Base-by-base conservation (phyloP, 257 asterid genomes). In the Parsonsia alboflavescens region DNA sequence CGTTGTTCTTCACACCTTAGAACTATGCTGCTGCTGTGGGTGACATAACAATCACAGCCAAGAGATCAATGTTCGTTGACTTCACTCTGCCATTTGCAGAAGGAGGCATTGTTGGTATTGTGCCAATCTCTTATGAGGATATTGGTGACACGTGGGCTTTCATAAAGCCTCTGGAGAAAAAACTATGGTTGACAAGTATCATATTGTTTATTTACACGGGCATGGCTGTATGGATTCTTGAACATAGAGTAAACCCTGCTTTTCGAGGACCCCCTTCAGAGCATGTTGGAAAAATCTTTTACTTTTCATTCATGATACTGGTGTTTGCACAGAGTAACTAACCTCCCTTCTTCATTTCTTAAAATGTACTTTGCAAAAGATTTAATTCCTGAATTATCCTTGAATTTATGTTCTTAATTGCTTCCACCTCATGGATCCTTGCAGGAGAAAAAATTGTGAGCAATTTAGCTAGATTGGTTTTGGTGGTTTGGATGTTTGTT, bases 401-500 rank as follows among this genome's bases (percentile, higher is more conserved):
- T 63, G 46, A 26, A 30, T n/a, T 36, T 28, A 6, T 63, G 44
- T 13, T 28, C 22, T 24, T 30, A 17, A 13, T 5, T 17, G 21
- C 68, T 63, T 30, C 22, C n/a, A 63, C 10, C 21, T 39, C 19
- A 0, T 30, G 19, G 45, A 17, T 63, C 44, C 30, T 52, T 81
- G 85, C 74, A 88, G 93, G 82, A 68, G 84, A 86, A 76, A 77
- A 80, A 64, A 56, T 84, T 45, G 72, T 80, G 58, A 81, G 72
- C 72, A 78, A 63, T 65, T 76, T 88, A 59, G 57, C 86, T 42
- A 78, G 85, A 65, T 53, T 88, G 62, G 76, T 84, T 78, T 16
- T 88, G 28, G 81, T 81, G 42, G 74, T 76, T 52, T 86, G 93
- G 88, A 84, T 82, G 17, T 80, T 84, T 6, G 90, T 88, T 13